phyloP scores from a whole-genome alignment of 2,329 filamentous ascomycete genomes.

The Plectosphaerella plurivora region DNA sequence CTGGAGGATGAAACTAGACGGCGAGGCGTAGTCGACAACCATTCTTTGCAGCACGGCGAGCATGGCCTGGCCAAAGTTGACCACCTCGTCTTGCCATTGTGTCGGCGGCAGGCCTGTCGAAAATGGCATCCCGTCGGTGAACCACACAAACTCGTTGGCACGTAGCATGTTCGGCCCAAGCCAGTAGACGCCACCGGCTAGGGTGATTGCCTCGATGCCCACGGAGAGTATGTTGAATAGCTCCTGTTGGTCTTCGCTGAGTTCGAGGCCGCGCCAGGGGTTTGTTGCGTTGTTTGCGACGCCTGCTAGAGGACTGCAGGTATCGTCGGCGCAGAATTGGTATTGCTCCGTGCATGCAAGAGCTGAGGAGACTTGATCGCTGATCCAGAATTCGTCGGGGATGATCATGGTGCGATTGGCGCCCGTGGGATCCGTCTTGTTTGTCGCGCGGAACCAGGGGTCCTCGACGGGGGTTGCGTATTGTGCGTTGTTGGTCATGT shows the following conservation, averaged over 20 bases:
- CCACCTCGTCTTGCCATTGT: neutral
- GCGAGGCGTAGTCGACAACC: neutral
- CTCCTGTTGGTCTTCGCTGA: neutral
- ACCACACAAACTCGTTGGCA: neutral
- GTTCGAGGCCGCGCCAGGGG: too few relatives aligned
- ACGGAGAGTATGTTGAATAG: neutral
- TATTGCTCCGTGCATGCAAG: conserved; percentile 2
- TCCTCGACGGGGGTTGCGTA: neutral
- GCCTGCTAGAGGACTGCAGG: neutral
- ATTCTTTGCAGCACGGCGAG: neutral
- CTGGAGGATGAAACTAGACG: neutral
- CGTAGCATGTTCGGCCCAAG: neutral
- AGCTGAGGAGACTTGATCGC: neutral
- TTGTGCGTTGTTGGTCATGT: neutral
- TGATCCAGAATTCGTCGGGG: neutral
- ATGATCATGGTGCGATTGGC: neutral
- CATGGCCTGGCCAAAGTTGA: neutral
- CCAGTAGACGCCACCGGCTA: neutral
- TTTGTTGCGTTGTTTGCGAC: neutral
- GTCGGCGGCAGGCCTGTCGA: neutral
- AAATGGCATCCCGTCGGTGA: neutral
- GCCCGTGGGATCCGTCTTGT: neutral
- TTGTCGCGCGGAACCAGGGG: neutral
- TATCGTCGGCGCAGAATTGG: neutral
- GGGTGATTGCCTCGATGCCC: neutral